phyloP scores from a whole-genome alignment of 2,329 filamentous ascomycete genomes.

The Ophiostoma ips region DNA sequence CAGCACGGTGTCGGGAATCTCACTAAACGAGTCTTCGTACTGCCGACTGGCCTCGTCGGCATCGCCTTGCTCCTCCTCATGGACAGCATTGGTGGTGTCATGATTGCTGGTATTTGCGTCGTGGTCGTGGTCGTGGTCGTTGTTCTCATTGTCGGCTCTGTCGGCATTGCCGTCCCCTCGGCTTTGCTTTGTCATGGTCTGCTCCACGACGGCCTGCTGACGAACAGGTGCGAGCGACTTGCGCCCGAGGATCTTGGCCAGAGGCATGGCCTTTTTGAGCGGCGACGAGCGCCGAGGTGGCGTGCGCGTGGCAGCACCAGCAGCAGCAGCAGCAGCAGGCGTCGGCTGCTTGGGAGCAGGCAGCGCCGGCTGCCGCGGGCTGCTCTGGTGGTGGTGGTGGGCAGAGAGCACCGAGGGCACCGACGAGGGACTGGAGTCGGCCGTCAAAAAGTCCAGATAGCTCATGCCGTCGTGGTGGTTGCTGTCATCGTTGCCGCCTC shows the following conservation, averaged over 20 bases:
- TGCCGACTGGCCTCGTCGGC: constrained; percentile 2
- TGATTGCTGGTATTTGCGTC: neutral
- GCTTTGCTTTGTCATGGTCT: neutral
- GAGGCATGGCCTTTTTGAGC: constrained; percentile 9
- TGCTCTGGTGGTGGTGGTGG: too few species aligned
- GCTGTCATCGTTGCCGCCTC: neutral
- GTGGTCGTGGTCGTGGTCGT: neutral
- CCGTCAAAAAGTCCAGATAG: constrained; percentile 9
- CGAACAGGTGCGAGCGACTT: constrained; percentile 6
- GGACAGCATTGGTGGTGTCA: neutral
- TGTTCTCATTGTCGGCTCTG: neutral
- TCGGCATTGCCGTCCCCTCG: too few species aligned
- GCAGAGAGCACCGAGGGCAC: neutral
- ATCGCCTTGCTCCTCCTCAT: neutral
- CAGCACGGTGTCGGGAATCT: constrained; percentile 38
- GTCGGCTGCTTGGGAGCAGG: neutral
- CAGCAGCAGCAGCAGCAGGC: too few species aligned
- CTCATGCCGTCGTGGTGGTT: constrained; percentile 5
- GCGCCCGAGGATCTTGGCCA: constrained; percentile 8
- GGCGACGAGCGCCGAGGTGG: constrained; percentile 4
- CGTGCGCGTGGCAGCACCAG: neutral
- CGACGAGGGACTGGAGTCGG: constrained; percentile 2
- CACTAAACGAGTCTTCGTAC: constrained; percentile 44
- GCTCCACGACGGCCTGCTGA: neutral
- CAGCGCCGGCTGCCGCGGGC: neutral